Evolutionary conservation across 345 rosid species (phyloP).

Genomic region (Erucastrum elatum): DNA sequence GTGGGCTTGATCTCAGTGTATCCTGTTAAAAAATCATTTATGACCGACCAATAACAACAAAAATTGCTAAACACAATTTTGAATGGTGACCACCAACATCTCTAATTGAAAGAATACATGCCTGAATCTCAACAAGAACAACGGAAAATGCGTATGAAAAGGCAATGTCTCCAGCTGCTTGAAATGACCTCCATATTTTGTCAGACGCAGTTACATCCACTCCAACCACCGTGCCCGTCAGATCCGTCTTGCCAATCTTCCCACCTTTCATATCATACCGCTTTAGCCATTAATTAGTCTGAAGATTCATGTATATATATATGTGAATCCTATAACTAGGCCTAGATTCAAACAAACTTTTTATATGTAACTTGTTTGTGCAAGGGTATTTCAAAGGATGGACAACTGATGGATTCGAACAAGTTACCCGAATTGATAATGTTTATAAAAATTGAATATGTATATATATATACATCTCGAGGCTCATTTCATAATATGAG

Average conservation of each 20-base stretch:
- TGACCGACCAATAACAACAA: not conserved
- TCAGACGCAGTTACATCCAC: conserved; percentile 68
- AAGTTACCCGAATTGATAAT: no score
- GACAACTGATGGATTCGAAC: no score
- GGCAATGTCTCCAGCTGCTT: conserved; percentile 81
- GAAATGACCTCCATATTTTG: conserved; percentile 79
- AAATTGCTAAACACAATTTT: not conserved
- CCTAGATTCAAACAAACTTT: not conserved
- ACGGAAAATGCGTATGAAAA: conserved; percentile 78
- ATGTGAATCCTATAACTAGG: not conserved
- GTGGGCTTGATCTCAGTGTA: conserved; percentile 64
- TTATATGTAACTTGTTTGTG: no score
- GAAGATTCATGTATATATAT: not conserved
- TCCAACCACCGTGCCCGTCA: conserved; percentile 62
- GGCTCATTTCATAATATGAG: no score
- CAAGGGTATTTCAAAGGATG: no score
- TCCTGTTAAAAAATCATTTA: conserved; percentile 40
- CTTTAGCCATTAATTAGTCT: conserved; percentile 16
- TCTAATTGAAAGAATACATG: not conserved
- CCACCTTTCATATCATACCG: conserved; percentile 39
- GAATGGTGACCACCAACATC: not conserved
- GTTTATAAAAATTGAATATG: no score
- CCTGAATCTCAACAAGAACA: conserved; percentile 90
- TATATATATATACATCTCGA: no score
- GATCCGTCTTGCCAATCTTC: conserved; percentile 42